These are phyloP conservation scores for Gossypium turneri DNA, from an alignment of 345 rosid species.

Conservation along the genomic window DNA sequence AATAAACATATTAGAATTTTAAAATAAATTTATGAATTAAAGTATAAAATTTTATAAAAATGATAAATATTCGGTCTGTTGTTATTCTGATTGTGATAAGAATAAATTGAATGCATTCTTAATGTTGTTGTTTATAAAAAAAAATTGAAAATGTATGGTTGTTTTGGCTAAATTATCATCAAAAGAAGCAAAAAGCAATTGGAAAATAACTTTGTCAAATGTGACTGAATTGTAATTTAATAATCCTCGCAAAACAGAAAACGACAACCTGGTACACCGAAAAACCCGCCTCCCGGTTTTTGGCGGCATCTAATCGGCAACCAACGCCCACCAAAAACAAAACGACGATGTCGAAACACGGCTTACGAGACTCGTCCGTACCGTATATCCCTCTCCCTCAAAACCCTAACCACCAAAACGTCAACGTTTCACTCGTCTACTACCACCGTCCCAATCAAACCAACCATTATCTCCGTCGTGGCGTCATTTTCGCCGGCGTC, in stretches of 20 bases:
- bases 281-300: not conserved
- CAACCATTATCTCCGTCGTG: constrained; percentile 33
- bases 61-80: too few relatives aligned
- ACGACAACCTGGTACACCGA: not conserved
- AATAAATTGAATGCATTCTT: too few relatives aligned
- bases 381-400: constrained; percentile 46
- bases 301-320: not conserved
- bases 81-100: too few relatives aligned
- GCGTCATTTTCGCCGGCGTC: constrained; percentile 32
- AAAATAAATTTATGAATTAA: too few relatives aligned
- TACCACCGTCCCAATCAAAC: constrained; percentile 25
- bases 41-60: too few relatives aligned
- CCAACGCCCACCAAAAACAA: not conserved
- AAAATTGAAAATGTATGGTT: too few relatives aligned
- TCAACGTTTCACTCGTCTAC: constrained; percentile 47
- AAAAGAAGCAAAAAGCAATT: too few relatives aligned
- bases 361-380: constrained; percentile 7
- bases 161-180: too few relatives aligned
- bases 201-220: too few relatives aligned
- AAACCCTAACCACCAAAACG: constrained; percentile 33
- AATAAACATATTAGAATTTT: too few relatives aligned
- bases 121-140: too few relatives aligned
- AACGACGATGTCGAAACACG: constrained; percentile 26
- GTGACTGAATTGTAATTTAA: too few relatives aligned
- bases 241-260: not conserved